A percentile compares a stretch with the other conserved stretches of the same genome.
phyloP scores from a whole-genome alignment of 495 filamentous ascomycete species.

The Sordaria brevicollis region DNA sequence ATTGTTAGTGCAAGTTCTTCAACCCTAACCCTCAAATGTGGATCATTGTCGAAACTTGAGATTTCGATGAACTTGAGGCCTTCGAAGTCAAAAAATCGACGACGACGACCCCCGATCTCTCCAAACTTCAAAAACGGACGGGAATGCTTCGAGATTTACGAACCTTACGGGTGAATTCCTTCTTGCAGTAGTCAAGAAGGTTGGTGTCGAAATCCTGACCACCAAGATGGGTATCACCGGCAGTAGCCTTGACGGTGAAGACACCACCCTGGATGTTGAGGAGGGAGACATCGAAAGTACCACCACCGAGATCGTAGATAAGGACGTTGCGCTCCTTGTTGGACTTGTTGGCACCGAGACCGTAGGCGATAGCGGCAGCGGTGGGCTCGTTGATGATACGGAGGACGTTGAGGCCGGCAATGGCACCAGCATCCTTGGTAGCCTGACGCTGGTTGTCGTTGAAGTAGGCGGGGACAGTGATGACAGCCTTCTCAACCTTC shows the following conservation, averaged over 20 bases:
- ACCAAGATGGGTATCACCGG: conserved; percentile 98
- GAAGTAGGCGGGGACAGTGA: conserved; percentile 99
- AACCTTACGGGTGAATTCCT: conserved; percentile 84
- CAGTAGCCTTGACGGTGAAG: conserved; percentile 97
- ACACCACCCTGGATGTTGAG: conserved; percentile 98
- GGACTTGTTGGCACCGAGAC: conserved; percentile 85
- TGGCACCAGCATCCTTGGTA: conserved; percentile 97
- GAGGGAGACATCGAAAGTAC: conserved; percentile 99
- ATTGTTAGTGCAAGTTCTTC: too few relatives aligned
- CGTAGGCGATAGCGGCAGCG: conserved; percentile 93
- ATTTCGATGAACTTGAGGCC: too few relatives aligned
- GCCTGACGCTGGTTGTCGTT: conserved; percentile 99
- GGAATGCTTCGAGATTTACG: neutral
- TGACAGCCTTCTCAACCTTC: conserved; percentile 95
- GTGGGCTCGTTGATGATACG: conserved; percentile 99
- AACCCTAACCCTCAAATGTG: too few relatives aligned
- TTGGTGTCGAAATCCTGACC: conserved; percentile 99
- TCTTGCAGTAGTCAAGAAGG: conserved; percentile 90
- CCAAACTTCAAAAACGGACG: too few relatives aligned
- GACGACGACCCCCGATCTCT: too few relatives aligned
- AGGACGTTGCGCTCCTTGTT: conserved; percentile 97
- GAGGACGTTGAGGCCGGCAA: conserved; percentile 93
- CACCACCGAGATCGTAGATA: conserved; percentile 98
- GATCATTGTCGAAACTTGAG: too few relatives aligned
- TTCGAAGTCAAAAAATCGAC: too few relatives aligned